Evolutionary conservation across 2,329 filamentous ascomycete species (phyloP), one percentile per base, ranked within the genome.

Genomic region (Beauveria sp.): DNA sequence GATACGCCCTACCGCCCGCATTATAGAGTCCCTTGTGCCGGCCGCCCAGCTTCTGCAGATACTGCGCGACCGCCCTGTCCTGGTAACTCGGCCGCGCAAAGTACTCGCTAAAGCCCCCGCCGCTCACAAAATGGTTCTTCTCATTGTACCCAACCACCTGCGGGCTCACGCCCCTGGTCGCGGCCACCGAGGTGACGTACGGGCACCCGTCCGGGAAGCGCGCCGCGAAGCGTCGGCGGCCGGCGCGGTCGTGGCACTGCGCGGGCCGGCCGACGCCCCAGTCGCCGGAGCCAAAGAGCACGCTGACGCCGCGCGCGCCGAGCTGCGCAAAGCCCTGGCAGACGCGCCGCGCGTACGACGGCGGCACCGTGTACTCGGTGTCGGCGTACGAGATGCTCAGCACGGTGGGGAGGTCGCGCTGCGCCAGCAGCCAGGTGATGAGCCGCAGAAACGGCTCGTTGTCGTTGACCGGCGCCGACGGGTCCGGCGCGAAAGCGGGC

Each of bases 181-280:
- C 83, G 12, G 83, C 84, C 6, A 86, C 81, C 0, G 78, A 70
- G 0, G 84, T 86, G 54, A 86, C 76, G 63, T 79, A 86, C 0
- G 83, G 84, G 67, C 84, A 74, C 1, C 67, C 65, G 16, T 69
- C 70, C 5, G 63, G 63, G 40, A 63, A 65, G 20, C 63, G 59
- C 9, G 63, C 49, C 5, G 58, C 58, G n/a, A 60, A 60, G 6
- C 47, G 45, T 1, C 1, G 42, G 5, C 18, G 12, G 30, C 34
- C 18, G 4, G 46, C n/a, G 5, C n/a, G 20, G 47, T 52, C 34
- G 57, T 52, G 57, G 22, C 57, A 60, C 24, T 60, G 57, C 3
- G 24, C 26, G 38, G 58, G 49, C 20, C 28, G n/a, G 6, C 58
- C 58, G 42, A 60, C 58, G 40, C 58, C 58, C 58, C 58, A 53